phyloP scores from a whole-genome alignment of 345 rosid species.

The Pugionium cornutum region DNA sequence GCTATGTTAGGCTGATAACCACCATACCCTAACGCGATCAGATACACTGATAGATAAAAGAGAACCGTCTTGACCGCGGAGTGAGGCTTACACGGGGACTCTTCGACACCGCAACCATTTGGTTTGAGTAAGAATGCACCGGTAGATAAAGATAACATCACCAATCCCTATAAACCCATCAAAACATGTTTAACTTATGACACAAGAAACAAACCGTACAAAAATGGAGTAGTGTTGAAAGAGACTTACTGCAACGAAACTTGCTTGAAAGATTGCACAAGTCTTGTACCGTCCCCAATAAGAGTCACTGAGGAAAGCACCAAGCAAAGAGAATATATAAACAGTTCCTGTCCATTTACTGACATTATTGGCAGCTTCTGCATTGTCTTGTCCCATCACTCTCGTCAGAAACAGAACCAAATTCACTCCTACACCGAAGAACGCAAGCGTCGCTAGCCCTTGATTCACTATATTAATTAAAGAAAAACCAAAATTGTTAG shows the following conservation, averaged over 20 bases:
- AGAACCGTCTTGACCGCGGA: constrained; percentile 50
- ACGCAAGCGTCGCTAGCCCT: constrained; percentile 91
- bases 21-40: constrained; percentile 87
- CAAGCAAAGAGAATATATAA: constrained; percentile 87
- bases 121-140: constrained; percentile 65
- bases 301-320: constrained; percentile 97
- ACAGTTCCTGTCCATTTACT: constrained; percentile 99
- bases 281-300: constrained; percentile 98
- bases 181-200: constrained; percentile 18
- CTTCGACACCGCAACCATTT: constrained; percentile 68
- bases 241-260: constrained; percentile 74
- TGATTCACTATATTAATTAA: constrained; percentile 69
- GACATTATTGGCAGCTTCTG: constrained; percentile 89
- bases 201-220: constrained; percentile 8
- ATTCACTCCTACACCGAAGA: constrained; percentile 94
- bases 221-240: neutral
- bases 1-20: constrained; percentile 95
- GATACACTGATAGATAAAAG: constrained; percentile 77
- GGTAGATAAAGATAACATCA: constrained; percentile 58
- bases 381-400: constrained; percentile 82
- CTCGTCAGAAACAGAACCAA: constrained; percentile 86
- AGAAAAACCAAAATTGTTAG: neutral
- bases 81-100: constrained; percentile 62
- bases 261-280: constrained; percentile 83
- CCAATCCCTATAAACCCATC: constrained; percentile 59